Evolutionary conservation across 257 asterid genomes (phyloP).

Genomic region (Scutellaria galericulata): DNA sequence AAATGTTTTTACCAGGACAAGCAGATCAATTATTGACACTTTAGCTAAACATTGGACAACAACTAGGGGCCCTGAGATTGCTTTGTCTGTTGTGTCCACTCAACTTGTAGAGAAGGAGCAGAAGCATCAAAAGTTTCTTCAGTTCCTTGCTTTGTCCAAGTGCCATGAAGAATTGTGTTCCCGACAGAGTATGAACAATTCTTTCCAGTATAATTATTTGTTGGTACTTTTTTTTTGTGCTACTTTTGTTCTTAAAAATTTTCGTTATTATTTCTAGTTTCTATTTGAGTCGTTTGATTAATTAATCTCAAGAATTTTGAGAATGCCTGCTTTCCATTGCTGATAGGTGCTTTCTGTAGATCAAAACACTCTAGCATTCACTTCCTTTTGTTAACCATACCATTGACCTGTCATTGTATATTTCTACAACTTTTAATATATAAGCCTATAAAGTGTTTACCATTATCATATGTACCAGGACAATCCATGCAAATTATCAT

Average conservation of each 20-base stretch:
- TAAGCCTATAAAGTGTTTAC: conserved; percentile 24
- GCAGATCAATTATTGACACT: conserved; percentile 93
- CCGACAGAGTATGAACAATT: conserved; percentile 70
- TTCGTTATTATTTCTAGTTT: background rate
- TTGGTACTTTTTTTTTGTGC: background rate
- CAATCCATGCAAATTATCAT: conserved; percentile 77
- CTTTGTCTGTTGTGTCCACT: conserved; percentile 72
- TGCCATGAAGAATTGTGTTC: conserved; percentile 91
- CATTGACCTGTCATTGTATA: conserved; percentile 17
- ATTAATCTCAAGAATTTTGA: conserved; percentile 22
- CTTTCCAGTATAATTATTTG: conserved; percentile 25
- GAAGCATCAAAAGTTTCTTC: conserved; percentile 84
- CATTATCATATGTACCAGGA: conserved; percentile 56
- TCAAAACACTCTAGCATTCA: conserved; percentile 25
- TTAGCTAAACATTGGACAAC: conserved; percentile 98
- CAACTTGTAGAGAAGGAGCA: conserved; percentile 89
- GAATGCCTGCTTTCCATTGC: conserved; percentile 23
- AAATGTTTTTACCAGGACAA: conserved; percentile 77
- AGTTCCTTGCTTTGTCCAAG: conserved; percentile 93
- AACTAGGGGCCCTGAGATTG: conserved; percentile 90
- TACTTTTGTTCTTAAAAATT: background rate
- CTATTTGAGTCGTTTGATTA: conserved; percentile 11
- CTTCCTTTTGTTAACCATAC: conserved; percentile 15
- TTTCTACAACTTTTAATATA: conserved; percentile 18
- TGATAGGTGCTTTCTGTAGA: conserved; percentile 21